Percentiles rank a stretch among this genome's conserved stretches.
phyloP scores from a whole-genome alignment of 208 protist species.

The Acanthamoeba polyphaga region DNA sequence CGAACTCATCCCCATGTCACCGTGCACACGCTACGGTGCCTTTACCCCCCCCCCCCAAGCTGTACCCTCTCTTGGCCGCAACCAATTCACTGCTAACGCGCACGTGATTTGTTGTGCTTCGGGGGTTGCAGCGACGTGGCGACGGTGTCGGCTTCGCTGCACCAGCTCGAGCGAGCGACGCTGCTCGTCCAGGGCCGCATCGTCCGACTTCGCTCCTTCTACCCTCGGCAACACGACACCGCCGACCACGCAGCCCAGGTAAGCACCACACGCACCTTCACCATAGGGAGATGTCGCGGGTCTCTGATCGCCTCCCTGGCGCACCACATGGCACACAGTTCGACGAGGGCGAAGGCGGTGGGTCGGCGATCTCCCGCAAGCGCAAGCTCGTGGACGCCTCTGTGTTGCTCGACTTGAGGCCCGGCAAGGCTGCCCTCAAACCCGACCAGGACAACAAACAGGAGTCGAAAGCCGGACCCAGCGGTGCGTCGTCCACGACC shows the following conservation, averaged over 20 bases:
- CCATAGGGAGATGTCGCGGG: not conserved
- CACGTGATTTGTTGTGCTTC: not conserved
- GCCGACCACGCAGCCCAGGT: not conserved
- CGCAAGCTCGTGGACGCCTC: not conserved
- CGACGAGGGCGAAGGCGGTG: not conserved
- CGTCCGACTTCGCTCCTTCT: not conserved
- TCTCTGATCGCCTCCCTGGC: not conserved
- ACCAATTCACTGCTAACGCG: too few species aligned
- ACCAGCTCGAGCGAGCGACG: constrained; percentile 1
- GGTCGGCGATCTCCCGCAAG: not conserved
- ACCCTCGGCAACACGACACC: not conserved
- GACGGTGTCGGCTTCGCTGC: constrained; percentile 1
- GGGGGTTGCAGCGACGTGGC: not conserved
- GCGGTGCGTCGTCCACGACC: not conserved
- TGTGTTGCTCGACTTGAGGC: not conserved
- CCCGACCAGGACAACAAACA: not conserved
- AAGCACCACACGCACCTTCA: not conserved
- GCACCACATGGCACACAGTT: not conserved
- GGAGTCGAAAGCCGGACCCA: not conserved
- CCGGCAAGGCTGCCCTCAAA: not conserved
- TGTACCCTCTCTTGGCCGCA: not conserved
- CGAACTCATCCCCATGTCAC: not conserved
- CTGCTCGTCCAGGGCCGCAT: constrained; percentile 13
- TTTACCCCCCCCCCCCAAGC: not conserved
- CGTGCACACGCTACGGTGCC: not conserved